phyloP scores from a whole-genome alignment of 2,329 filamentous ascomycete genomes.

The Penicillium decumbens region DNA sequence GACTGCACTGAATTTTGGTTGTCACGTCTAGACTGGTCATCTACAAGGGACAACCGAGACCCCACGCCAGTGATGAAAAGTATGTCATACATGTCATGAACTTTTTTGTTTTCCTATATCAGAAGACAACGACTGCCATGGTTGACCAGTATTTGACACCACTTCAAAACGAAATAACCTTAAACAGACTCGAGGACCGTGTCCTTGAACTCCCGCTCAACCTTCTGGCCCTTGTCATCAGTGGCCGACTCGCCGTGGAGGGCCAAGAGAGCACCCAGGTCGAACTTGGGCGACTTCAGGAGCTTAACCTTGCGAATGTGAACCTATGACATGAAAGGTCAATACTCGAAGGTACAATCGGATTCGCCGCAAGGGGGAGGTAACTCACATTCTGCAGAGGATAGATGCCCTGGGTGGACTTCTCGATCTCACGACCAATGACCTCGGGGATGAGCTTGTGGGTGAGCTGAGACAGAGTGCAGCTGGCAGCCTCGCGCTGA shows the following conservation, averaged over 20 bases:
- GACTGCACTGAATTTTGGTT: constrained; percentile 6
- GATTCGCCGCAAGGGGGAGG: not conserved
- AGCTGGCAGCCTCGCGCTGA: constrained; percentile 86
- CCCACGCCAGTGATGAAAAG: constrained; percentile 10
- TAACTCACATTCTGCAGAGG: constrained; percentile 90
- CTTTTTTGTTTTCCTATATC: constrained; percentile 26
- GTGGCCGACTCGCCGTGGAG: constrained; percentile 96
- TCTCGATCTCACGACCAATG: constrained; percentile 99
- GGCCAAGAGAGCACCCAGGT: constrained; percentile 90
- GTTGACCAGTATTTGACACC: constrained; percentile 73
- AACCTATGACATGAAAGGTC: constrained; percentile 55
- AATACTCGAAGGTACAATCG: not conserved
- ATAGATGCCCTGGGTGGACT: constrained; percentile 99
- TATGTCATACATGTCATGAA: constrained; percentile 27
- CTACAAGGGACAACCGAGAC: constrained; percentile 2
- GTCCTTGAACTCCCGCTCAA: constrained; percentile 99
- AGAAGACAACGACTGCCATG: constrained; percentile 25
- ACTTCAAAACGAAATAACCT: constrained; percentile 61
- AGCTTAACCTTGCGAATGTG: constrained; percentile 99
- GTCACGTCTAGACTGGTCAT: constrained; percentile 3
- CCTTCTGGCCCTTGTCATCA: constrained; percentile 97
- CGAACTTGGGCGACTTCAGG: constrained; percentile 97
- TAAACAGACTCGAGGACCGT: constrained; percentile 89
- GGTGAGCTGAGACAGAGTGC: constrained; percentile 92
- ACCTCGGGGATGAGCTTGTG: constrained; percentile 99